phyloP scores from a whole-genome alignment of 306 rosid species.

The Astragalus glycyphyllos region DNA sequence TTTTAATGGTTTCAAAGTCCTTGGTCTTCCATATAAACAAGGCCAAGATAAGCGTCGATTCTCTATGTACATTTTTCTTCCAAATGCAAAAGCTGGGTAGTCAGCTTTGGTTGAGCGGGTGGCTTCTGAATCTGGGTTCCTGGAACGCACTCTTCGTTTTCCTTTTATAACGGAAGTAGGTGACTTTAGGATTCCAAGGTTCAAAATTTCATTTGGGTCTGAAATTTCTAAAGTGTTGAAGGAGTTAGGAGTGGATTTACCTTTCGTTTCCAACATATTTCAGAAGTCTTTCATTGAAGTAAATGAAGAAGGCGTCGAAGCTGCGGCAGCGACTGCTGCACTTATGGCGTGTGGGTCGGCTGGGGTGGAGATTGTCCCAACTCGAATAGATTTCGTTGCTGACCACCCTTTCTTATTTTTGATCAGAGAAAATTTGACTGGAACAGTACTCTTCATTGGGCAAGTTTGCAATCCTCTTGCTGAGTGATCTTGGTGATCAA shows the following conservation, averaged over 20 bases:
- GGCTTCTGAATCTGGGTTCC: constrained; percentile 58
- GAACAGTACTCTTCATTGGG: constrained; percentile 70
- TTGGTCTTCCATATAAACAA: constrained; percentile 68
- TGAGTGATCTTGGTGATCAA: neutral
- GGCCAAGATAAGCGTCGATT: constrained; percentile 69
- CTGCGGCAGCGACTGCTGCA: constrained; percentile 68
- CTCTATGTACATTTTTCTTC: constrained; percentile 78
- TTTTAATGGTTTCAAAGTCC: constrained; percentile 70
- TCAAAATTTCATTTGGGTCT: constrained; percentile 69
- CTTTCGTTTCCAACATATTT: constrained; percentile 71
- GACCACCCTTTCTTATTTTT: constrained; percentile 79
- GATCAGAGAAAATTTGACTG: constrained; percentile 72
- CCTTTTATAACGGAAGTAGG: constrained; percentile 57
- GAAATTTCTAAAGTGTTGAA: constrained; percentile 58
- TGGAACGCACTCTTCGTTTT: constrained; percentile 62
- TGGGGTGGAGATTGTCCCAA: too few relatives aligned
- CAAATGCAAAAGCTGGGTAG: constrained; percentile 69
- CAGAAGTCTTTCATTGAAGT: constrained; percentile 82
- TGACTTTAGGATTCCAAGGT: constrained; percentile 74
- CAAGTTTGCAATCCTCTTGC: constrained; percentile 77
- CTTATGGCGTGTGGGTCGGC: neutral
- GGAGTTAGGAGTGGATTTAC: constrained; percentile 70
- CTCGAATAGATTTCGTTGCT: constrained; percentile 70
- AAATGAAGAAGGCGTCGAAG: constrained; percentile 88
- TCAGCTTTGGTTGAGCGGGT: constrained; percentile 65